Evolutionary conservation across 1,284 basidiomycete species (phyloP).

Genomic region (Cryptococcus deneoformans): DNA sequence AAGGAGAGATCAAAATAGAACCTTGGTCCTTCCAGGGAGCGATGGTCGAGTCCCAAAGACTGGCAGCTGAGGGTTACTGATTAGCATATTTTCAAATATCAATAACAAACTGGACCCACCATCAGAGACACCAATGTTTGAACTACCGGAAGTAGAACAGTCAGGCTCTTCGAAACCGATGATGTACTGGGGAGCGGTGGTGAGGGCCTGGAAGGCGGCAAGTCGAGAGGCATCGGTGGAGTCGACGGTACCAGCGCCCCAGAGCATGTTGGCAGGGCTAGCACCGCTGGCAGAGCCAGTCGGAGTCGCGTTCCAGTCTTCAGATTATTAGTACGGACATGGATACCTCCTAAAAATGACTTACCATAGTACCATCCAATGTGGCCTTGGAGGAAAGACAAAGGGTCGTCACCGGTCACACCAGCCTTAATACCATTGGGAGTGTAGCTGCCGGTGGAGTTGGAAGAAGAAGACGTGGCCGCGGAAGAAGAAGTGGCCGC

Average conservation of each 20-base stretch:
- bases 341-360: conserved; percentile 3
- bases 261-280: conserved; percentile 43
- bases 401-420: conserved; percentile 37
- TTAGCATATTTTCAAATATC: neutral
- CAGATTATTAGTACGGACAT: neutral
- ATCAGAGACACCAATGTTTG: conserved; percentile 27
- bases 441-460: conserved; percentile 19
- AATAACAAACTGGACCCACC: conserved; percentile 13
- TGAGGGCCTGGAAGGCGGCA: conserved; percentile 36
- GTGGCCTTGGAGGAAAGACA: conserved; percentile 21
- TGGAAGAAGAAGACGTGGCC: conserved; percentile 6
- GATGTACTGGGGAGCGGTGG: conserved; percentile 37
- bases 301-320: conserved; percentile 25
- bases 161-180: conserved; percentile 51
- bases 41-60: conserved; percentile 42
- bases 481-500: conserved; percentile 5
- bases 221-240: conserved; percentile 36
- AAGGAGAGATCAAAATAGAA: conserved; percentile 38
- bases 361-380: conserved; percentile 49
- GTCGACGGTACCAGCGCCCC: conserved; percentile 42
- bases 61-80: conserved; percentile 17
- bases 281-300: conserved; percentile 21
- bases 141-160: conserved; percentile 31
- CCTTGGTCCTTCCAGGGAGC: conserved; percentile 36
- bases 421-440: conserved; percentile 47